phyloP scores from a whole-genome alignment of 371 early-diverging fungal genomes.

The Mortierella sp. region DNA sequence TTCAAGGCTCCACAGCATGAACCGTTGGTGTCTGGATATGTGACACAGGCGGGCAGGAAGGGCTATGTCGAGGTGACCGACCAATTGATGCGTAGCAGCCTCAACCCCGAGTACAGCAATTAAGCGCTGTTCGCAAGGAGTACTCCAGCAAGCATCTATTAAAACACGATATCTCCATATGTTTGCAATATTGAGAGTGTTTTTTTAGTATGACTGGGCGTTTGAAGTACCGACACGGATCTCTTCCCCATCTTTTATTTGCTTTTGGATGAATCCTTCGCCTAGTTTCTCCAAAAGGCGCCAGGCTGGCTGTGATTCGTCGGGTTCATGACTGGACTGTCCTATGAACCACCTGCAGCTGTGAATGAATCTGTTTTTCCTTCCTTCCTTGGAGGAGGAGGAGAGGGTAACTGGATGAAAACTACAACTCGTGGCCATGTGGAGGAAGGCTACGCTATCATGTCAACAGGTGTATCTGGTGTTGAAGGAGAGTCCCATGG shows the following conservation, averaged over 20 bases:
- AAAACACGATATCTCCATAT: background rate
- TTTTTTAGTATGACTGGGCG: background rate
- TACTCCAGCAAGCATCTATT: background rate
- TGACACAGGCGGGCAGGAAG: constrained; percentile 57
- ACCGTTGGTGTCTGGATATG: constrained; percentile 53
- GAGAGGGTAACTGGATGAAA: background rate
- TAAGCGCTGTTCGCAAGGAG: background rate
- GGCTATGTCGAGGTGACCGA: constrained; percentile 56
- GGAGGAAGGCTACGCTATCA: too few species aligned
- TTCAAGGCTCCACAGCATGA: constrained; percentile 16
- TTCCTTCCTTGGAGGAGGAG: background rate
- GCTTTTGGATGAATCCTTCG: too few species aligned
- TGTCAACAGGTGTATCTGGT: too few species aligned
- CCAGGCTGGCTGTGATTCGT: background rate
- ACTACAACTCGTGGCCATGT: background rate
- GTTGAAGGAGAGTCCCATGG: background rate
- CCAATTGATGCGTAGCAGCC: constrained; percentile 38
- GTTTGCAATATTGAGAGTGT: background rate
- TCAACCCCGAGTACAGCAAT: constrained; percentile 41
- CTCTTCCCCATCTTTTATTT: background rate
- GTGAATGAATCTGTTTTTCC: background rate
- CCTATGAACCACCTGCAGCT: background rate
- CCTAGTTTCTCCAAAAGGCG: background rate
- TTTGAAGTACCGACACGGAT: background rate
- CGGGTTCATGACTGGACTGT: background rate